These are phyloP conservation scores for Vaccinium vitisidaea DNA, from an alignment of 148 eudicot species.

Conservation along the genomic window DNA sequence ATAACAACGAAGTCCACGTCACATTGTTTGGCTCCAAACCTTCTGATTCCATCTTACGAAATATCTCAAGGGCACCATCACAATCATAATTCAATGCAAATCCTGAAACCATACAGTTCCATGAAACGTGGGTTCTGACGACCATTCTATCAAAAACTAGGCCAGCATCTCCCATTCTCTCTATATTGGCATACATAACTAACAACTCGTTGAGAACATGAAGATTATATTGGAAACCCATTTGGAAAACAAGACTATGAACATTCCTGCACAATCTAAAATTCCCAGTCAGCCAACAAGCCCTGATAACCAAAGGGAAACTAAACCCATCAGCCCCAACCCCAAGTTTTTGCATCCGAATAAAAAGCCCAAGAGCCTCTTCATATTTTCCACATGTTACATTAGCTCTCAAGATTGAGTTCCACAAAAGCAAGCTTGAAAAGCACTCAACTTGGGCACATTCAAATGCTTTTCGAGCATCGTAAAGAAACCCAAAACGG, in stretches of 20 bases:
- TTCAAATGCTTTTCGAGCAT: constrained; percentile 47
- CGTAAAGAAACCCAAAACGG: constrained; percentile 29
- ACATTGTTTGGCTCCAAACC: constrained; percentile 56
- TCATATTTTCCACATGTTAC: too few species aligned
- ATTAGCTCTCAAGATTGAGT: too few species aligned
- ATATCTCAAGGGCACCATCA: constrained; percentile 39
- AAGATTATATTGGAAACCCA: constrained; percentile 45
- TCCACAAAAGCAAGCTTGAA: too few species aligned
- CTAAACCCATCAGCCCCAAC: too few species aligned
- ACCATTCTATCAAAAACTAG: constrained; percentile 53
- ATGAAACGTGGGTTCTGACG: constrained; percentile 45
- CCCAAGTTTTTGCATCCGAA: too few species aligned
- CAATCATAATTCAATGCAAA: constrained; percentile 44
- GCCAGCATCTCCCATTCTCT: constrained; percentile 36
- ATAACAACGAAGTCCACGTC: constrained; percentile 66
- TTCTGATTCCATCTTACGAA: constrained; percentile 51
- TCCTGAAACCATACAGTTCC: constrained; percentile 64
- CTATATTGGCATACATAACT: constrained; percentile 50
- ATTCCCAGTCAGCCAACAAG: constrained; percentile 40
- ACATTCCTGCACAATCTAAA: constrained; percentile 27
- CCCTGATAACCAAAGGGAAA: constrained; percentile 52
- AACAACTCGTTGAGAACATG: constrained; percentile 56
- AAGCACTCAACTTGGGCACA: constrained; percentile 28
- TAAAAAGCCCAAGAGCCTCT: too few species aligned
- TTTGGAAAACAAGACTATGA: constrained; percentile 47